These are phyloP conservation scores for Oxytropis ochrocephala DNA, from an alignment of 306 rosid genomes.

Conservation along the genomic window DNA sequence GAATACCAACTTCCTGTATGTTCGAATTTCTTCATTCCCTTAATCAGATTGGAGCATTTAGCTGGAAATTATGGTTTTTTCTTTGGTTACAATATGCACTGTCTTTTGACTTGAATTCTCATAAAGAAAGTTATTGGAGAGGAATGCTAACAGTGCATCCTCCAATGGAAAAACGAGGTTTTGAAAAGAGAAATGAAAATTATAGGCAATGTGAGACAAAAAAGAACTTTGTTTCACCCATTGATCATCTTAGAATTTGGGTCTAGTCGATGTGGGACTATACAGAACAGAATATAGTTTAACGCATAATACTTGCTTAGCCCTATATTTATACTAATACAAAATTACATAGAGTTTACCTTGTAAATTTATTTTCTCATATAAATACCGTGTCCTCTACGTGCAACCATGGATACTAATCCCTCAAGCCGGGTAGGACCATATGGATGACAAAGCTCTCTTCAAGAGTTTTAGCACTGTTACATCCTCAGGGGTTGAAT, in stretches of 20 bases:
- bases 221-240: not conserved
- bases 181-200: not conserved
- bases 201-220: not conserved
- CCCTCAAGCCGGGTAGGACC: no score
- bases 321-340: not conserved
- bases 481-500: no score
- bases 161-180: not conserved
- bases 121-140: not conserved
- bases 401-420: no score
- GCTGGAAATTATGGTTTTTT: constrained; percentile 10
- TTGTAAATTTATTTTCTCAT: no score
- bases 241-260: not conserved
- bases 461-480: no score
- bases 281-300: not conserved
- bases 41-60: not conserved
- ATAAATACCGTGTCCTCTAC: no score
- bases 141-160: not conserved
- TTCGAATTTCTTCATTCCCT: constrained; percentile 3
- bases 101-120: not conserved
- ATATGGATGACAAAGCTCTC: no score
- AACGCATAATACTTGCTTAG: not conserved
- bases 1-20: constrained; percentile 56
- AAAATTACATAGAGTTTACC: not conserved
- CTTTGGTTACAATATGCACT: not conserved
- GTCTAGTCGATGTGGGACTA: no score